Percentiles rank a stretch among this genome's conserved stretches.
These are phyloP conservation scores for Scutellaria barbata DNA, from an alignment of 257 asterid genomes.

Conservation along the genomic window DNA sequence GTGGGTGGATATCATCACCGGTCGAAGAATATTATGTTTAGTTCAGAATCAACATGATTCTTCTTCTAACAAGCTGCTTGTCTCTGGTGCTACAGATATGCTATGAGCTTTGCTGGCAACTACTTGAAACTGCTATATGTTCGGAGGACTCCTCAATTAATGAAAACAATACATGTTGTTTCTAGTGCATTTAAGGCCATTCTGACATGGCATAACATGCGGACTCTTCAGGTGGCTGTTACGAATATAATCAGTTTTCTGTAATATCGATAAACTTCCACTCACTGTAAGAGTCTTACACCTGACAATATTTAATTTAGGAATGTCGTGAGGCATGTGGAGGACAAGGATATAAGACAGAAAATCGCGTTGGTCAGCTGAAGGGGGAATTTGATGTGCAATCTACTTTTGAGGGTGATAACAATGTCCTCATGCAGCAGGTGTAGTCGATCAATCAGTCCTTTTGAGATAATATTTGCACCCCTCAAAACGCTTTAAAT, in stretches of 20 bases:
- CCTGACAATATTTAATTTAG: constrained; percentile 42
- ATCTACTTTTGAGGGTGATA: constrained; percentile 97
- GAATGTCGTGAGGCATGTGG: constrained; percentile 99
- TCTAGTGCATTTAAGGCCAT: constrained; percentile 93
- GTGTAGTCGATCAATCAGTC: constrained; percentile 39
- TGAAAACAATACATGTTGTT: constrained; percentile 83
- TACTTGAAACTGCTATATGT: constrained; percentile 72
- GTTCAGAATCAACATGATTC: neutral
- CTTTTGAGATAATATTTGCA: neutral
- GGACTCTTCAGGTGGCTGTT: constrained; percentile 87
- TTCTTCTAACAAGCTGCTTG: neutral
- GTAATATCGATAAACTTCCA: constrained; percentile 18
- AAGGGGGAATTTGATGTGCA: constrained; percentile 95
- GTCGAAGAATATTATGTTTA: neutral
- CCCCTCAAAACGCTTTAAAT: neutral
- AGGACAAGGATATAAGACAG: constrained; percentile 95
- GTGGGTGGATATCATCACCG: neutral
- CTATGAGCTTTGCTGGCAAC: constrained; percentile 85
- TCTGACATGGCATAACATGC: constrained; percentile 93
- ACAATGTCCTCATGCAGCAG: constrained; percentile 98
- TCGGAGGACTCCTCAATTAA: constrained; percentile 76
- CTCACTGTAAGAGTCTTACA: constrained; percentile 34
- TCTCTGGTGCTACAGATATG: constrained; percentile 63
- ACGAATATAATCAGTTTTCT: neutral
- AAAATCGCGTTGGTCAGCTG: constrained; percentile 88